These are phyloP conservation scores for Colletotrichum euphorbiae DNA, from an alignment of 2,329 filamentous ascomycete species.

Conservation along the genomic window DNA sequence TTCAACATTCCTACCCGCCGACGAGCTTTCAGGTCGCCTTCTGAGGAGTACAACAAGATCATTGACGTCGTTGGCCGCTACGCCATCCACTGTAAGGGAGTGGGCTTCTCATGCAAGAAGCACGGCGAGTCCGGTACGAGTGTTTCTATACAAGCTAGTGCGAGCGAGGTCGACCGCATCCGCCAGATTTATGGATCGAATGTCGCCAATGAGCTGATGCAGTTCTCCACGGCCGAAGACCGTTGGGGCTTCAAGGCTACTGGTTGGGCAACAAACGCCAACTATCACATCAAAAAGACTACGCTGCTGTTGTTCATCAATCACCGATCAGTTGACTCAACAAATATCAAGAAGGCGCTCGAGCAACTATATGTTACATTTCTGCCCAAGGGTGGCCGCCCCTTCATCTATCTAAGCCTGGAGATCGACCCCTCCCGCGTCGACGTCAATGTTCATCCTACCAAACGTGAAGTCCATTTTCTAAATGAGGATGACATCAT, in stretches of 20 bases:
- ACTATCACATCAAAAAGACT: slow-evolving; percentile 93
- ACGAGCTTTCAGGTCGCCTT: slow-evolving; percentile 87
- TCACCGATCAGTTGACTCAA: slow-evolving; percentile 91
- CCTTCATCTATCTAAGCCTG: slow-evolving; percentile 91
- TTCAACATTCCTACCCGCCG: slow-evolving; percentile 94
- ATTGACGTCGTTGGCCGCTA: slow-evolving; percentile 94
- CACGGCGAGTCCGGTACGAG: slow-evolving; percentile 87
- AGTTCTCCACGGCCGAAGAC: slow-evolving; percentile 77
- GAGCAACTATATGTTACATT: slow-evolving; percentile 92
- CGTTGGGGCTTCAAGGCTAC: slow-evolving; percentile 87
- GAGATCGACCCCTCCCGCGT: slow-evolving; percentile 93
- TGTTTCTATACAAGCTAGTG: slow-evolving; percentile 80
- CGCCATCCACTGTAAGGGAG: slow-evolving; percentile 89
- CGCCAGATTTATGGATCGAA: slow-evolving; percentile 87
- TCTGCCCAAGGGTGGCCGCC: slow-evolving; percentile 92
- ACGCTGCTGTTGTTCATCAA: slow-evolving; percentile 95
- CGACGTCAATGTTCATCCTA: slow-evolving; percentile 97
- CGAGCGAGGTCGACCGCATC: slow-evolving; percentile 83
- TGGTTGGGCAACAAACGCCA: slow-evolving; percentile 90
- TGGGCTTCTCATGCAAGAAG: slow-evolving; percentile 97
- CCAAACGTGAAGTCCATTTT: slow-evolving; percentile 96
- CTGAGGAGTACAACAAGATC: slow-evolving; percentile 98
- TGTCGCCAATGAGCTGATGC: slow-evolving; percentile 89
- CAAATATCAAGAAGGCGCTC: slow-evolving; percentile 85
- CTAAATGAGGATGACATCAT: slow-evolving; percentile 97